These are phyloP conservation scores for Globisporangium ultimum DNA, from an alignment of 352 stramenopile species.

Conservation along the genomic window DNA sequence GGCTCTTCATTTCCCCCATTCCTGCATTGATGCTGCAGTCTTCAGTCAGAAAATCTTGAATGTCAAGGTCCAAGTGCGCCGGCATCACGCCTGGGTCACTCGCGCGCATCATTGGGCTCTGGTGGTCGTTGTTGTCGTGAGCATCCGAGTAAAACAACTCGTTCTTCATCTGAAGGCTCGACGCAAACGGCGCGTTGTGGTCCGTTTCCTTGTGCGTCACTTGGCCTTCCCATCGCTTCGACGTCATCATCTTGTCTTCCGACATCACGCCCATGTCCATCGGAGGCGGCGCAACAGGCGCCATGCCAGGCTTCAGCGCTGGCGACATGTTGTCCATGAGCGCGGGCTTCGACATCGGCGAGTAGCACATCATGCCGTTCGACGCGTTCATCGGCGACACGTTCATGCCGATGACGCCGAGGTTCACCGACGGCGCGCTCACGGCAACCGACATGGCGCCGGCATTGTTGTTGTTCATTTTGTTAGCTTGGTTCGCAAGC, in stretches of 20 bases:
- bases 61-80: conserved; percentile 58
- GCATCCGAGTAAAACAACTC: conserved; percentile 27
- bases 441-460: not conserved
- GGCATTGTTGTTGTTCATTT: not conserved
- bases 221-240: conserved; percentile 34
- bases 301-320: conserved; percentile 68
- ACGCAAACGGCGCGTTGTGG: conserved; percentile 30
- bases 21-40: conserved; percentile 66
- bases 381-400: conserved; percentile 21
- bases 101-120: conserved; percentile 22
- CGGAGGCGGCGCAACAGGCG: conserved; percentile 35
- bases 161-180: conserved; percentile 41
- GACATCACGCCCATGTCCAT: conserved; percentile 44
- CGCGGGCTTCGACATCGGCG: conserved; percentile 74
- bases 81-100: conserved; percentile 22
- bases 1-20: conserved; percentile 29
- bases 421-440: conserved; percentile 14
- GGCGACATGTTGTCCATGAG: conserved; percentile 85
- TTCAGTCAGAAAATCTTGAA: conserved; percentile 77
- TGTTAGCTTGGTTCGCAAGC: conserved; percentile 23
- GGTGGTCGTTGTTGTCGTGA: conserved; percentile 11
- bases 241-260: conserved; percentile 20
- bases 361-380: conserved; percentile 58
- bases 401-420: conserved; percentile 22
- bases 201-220: conserved; percentile 35